A percentile compares a stretch with the other conserved stretches of the same genome.
Evolutionary conservation across 768 basidiomycete genomes (phyloP).

Genomic region (Trametes coccinea): DNA sequence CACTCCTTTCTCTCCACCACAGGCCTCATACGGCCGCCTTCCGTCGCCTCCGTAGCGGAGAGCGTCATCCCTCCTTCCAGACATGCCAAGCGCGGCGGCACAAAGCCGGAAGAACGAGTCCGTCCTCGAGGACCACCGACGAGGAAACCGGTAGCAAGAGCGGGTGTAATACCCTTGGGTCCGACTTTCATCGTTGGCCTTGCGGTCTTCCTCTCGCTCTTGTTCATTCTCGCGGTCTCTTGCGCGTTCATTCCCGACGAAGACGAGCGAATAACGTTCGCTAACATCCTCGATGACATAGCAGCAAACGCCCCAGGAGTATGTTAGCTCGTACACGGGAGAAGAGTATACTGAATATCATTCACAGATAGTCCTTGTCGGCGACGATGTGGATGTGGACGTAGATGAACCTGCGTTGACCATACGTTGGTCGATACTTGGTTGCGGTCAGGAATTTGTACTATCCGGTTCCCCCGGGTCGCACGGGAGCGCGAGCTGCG

Average conservation of each 20-base stretch:
- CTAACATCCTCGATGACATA: constrained; percentile 40
- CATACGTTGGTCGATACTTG: constrained; percentile 56
- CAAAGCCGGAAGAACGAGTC: constrained; percentile 16
- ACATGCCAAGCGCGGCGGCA: constrained; percentile 23
- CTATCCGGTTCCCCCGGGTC: constrained; percentile 48
- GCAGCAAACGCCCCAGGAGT: constrained; percentile 49
- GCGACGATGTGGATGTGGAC: constrained; percentile 59
- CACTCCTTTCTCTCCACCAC: constrained; percentile 47
- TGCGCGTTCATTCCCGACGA: constrained; percentile 50
- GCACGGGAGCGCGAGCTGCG: constrained; percentile 48
- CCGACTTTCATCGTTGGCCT: constrained; percentile 35
- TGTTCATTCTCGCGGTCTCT: constrained; percentile 50
- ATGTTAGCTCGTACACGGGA: constrained; percentile 16
- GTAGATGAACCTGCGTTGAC: constrained; percentile 57
- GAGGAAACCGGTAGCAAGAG: constrained; percentile 2
- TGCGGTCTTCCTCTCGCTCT: constrained; percentile 45
- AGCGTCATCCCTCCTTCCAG: constrained; percentile 1
- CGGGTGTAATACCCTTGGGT: constrained; percentile 31
- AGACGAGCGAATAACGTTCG: constrained; percentile 46
- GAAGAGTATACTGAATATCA: not conserved
- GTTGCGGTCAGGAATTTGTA: constrained; percentile 48
- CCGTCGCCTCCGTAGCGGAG: constrained; percentile 18
- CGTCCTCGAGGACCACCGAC: not conserved
- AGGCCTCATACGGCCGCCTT: constrained; percentile 26
- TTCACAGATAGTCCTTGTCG: constrained; percentile 52